Percentiles rank a stretch among this genome's conserved stretches.
Evolutionary conservation across 1,284 basidiomycete genomes (phyloP).

Genomic region (Ceratorhiza oryzae-sativae): DNA sequence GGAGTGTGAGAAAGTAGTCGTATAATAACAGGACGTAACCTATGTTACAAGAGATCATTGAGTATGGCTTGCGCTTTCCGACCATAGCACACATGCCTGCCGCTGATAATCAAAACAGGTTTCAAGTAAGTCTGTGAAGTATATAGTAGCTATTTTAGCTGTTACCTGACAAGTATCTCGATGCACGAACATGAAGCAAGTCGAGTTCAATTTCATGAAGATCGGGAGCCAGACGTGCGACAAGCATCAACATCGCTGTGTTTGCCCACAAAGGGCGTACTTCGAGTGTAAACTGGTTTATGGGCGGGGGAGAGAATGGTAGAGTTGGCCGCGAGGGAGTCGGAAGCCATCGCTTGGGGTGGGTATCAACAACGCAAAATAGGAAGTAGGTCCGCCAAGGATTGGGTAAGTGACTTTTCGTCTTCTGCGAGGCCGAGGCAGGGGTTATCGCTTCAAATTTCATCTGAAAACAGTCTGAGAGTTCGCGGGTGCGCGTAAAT

Average conservation of each 20-base stretch:
- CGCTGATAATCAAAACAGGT: conserved; percentile 1
- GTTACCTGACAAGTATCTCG: conserved; percentile 30
- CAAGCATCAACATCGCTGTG: conserved; percentile 3
- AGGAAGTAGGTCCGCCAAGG: not conserved
- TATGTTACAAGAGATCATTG: not conserved
- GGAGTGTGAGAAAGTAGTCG: conserved; percentile 38
- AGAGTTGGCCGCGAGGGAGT: not conserved
- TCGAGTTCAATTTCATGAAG: conserved; percentile 20
- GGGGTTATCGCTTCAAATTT: conserved; percentile 23
- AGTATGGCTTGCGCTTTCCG: not conserved
- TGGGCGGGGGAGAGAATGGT: not conserved
- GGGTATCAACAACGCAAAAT: not conserved
- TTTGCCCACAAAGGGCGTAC: not conserved
- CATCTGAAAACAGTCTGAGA: not conserved
- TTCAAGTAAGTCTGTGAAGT: not conserved
- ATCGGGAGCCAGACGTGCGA: not conserved
- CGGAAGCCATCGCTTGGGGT: not conserved
- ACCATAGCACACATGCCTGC: conserved; percentile 1
- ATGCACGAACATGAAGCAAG: conserved; percentile 24
- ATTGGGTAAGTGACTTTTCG: not conserved
- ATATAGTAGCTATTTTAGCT: not conserved
- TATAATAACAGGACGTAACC: conserved; percentile 33
- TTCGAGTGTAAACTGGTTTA: not conserved
- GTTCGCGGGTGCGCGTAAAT: not conserved
- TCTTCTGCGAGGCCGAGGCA: not conserved